A percentile compares a stretch with the other conserved stretches of the same genome.
These are phyloP conservation scores for Hypoxylon lenormandii DNA, from an alignment of 495 filamentous ascomycete genomes.

Conservation along the genomic window DNA sequence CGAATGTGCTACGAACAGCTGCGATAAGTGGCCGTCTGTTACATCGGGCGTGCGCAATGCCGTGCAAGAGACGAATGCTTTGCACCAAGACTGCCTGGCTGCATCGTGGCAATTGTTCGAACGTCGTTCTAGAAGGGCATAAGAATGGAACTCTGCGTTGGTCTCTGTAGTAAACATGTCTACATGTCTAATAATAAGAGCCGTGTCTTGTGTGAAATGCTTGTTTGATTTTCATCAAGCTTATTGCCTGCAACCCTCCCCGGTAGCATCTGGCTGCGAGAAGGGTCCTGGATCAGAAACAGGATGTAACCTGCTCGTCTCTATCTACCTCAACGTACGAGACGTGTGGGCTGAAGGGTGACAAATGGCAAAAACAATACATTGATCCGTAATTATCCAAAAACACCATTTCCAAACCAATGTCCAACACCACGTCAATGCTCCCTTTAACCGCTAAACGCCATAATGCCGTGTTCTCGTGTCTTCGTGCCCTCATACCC, in stretches of 20 bases:
- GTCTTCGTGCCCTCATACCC: constrained; percentile 3
- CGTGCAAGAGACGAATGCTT: constrained; percentile 12
- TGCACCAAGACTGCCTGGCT: constrained; percentile 27
- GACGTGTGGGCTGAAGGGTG: constrained; percentile 2
- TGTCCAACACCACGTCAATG: constrained; percentile 33
- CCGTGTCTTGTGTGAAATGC: constrained; percentile 1
- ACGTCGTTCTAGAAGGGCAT: constrained; percentile 37
- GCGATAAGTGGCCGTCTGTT: constrained; percentile 14
- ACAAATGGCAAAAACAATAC: constrained; percentile 22
- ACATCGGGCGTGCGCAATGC: constrained; percentile 27
- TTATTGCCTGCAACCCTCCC: constrained; percentile 17
- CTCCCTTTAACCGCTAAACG: constrained; percentile 31
- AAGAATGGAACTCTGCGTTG: constrained; percentile 3
- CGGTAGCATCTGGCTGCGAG: constrained; percentile 26
- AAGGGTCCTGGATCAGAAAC: constrained; percentile 22
- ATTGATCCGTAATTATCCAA: constrained; percentile 34
- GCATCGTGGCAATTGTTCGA: constrained; percentile 27
- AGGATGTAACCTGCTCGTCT: constrained; percentile 17
- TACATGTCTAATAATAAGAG: neutral
- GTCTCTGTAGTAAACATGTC: constrained; percentile 24
- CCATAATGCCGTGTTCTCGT: constrained; percentile 32
- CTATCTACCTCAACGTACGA: constrained; percentile 3
- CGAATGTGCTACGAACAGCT: constrained; percentile 6
- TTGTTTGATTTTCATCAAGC: constrained; percentile 19
- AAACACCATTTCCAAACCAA: constrained; percentile 15